Percentiles rank a stretch among this genome's conserved stretches.
Conservation (phyloP, 441 rosid genomes). For the Geranium incanum region DNA sequence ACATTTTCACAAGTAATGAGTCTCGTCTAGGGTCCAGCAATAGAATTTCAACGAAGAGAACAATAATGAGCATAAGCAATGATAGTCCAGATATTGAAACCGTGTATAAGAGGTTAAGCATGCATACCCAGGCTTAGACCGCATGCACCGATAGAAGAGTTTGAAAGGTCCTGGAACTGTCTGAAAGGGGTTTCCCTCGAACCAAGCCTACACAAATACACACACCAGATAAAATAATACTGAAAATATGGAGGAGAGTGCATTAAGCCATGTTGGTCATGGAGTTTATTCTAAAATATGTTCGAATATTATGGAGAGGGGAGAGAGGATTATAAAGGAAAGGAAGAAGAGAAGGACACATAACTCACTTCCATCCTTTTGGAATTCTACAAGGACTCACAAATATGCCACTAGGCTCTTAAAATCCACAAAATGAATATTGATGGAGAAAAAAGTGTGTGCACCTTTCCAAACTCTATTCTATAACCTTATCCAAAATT, state of each 20-base stretch:
- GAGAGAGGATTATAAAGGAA: no score
- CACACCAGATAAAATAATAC: slow-evolving; percentile 3
- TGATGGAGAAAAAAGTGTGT: no score
- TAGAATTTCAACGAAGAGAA: neutral
- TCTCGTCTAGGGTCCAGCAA: neutral
- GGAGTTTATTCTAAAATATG: neutral
- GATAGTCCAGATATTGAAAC: neutral
- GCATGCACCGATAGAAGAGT: slow-evolving; percentile 85
- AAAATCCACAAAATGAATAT: no score
- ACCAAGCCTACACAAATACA: slow-evolving; percentile 55
- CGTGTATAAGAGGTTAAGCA: neutral
- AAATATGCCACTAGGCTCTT: no score
- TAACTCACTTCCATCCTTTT: no score
- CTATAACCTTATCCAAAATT: no score
- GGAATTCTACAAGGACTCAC: no score
- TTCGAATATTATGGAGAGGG: no score
- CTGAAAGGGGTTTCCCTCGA: slow-evolving; percentile 95
- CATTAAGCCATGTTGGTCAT: neutral
- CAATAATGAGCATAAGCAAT: neutral
- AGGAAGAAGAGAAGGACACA: no score
- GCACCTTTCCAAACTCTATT: no score
- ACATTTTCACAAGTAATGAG: slow-evolving; percentile 1
- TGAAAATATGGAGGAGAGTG: neutral
- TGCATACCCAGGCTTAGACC: slow-evolving; percentile 91
- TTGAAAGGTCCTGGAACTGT: slow-evolving; percentile 94